Evolutionary conservation across 75 land plant genomes (phyloP).

Genomic region (Pinus taeda): DNA sequence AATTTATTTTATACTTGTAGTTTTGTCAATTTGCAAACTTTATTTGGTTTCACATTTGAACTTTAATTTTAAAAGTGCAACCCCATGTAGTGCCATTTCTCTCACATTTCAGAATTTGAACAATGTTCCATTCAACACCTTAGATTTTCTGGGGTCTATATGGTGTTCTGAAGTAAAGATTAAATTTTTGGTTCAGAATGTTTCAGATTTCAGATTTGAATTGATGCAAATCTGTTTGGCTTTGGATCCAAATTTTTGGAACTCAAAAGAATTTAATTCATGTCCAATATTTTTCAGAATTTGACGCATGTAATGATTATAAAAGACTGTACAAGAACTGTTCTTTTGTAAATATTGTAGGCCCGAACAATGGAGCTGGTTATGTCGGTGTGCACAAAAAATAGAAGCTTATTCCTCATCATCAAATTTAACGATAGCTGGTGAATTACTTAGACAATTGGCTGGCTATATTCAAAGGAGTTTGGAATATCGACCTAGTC

Average conservation of each 20-base stretch:
- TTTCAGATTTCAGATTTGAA: too few species aligned
- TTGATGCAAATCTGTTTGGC: not conserved
- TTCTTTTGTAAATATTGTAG: conserved; percentile 20
- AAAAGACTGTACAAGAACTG: not conserved
- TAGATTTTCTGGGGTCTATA: too few species aligned
- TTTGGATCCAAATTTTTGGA: not conserved
- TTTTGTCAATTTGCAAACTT: too few species aligned
- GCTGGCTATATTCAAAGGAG: conserved; percentile 34
- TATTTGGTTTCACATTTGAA: too few species aligned
- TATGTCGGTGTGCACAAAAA: conserved; percentile 48
- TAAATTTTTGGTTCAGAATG: too few species aligned
- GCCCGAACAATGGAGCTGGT: conserved; percentile 58
- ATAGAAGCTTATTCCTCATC: conserved; percentile 39
- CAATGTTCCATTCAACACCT: too few species aligned
- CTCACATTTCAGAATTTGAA: too few species aligned
- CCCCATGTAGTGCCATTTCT: too few species aligned
- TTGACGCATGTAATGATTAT: conserved; percentile 3
- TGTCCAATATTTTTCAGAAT: not conserved
- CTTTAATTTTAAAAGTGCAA: too few species aligned
- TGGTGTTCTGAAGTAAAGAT: too few species aligned
- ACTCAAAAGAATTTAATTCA: conserved; percentile 27
- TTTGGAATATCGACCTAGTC: conserved; percentile 35
- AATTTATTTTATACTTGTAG: too few species aligned
- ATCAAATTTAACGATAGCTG: conserved; percentile 11
- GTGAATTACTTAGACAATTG: conserved; percentile 30